phyloP scores from a whole-genome alignment of 2,329 filamentous ascomycete species.

The Byssochlamys sp. region DNA sequence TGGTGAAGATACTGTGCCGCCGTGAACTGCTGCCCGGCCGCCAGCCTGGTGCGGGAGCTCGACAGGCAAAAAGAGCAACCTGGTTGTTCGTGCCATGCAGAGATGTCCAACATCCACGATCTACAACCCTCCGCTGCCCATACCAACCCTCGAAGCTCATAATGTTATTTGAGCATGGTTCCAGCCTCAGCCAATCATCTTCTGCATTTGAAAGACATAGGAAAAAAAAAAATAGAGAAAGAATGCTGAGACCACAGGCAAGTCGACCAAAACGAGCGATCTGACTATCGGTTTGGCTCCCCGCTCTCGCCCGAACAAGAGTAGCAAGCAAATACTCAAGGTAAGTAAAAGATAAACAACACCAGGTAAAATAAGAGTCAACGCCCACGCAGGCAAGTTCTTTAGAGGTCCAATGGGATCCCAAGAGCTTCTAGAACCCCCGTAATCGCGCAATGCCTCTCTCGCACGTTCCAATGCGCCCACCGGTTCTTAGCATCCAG shows the following conservation, averaged over 20 bases:
- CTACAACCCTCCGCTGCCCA: constrained; percentile 13
- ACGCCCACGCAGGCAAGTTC: background rate
- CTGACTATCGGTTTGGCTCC: background rate
- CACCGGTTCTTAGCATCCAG: background rate
- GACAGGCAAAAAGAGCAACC: background rate
- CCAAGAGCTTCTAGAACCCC: background rate
- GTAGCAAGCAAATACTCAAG: background rate
- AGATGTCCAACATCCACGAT: constrained; percentile 23
- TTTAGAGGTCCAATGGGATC: background rate
- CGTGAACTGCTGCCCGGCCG: constrained; percentile 2
- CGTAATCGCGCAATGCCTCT: background rate
- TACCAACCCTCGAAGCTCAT: background rate
- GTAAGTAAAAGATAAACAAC: background rate
- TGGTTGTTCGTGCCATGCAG: constrained; percentile 20
- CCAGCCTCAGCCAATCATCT: background rate
- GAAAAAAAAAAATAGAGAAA: background rate
- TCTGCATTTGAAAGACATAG: background rate
- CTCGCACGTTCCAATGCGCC: background rate
- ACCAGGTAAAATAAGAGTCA: background rate
- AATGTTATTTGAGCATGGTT: background rate
- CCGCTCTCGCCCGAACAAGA: background rate
- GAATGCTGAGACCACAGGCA: background rate
- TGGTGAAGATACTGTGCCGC: constrained; percentile 3
- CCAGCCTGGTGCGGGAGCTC: background rate
- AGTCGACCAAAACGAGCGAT: background rate